Percentiles rank a stretch among this genome's conserved stretches.
Conservation (phyloP, 495 filamentous ascomycete species). For the Podospora fimiseda region DNA sequence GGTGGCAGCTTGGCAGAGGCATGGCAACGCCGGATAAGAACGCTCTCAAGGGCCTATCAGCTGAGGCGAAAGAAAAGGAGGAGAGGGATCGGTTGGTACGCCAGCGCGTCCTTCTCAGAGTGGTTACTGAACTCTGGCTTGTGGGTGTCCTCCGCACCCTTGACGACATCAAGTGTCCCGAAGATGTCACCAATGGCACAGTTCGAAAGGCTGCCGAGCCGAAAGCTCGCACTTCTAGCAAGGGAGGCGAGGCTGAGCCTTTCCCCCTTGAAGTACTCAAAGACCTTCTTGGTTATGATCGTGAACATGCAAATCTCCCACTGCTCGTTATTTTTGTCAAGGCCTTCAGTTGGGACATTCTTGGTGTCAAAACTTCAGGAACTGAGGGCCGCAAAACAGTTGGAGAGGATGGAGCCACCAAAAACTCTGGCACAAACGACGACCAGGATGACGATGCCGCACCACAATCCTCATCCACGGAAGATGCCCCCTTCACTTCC, state of each 20-base stretch:
- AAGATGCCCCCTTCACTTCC: constrained; percentile 66
- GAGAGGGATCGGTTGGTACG: constrained; percentile 87
- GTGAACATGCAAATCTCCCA: constrained; percentile 85
- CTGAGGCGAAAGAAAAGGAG: constrained; percentile 85
- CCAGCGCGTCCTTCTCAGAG: constrained; percentile 77
- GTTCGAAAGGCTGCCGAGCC: constrained; percentile 49
- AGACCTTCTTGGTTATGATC: constrained; percentile 87
- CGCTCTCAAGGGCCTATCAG: constrained; percentile 67
- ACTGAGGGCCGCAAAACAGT: constrained; percentile 77
- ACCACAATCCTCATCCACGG: constrained; percentile 16
- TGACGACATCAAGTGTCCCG: constrained; percentile 80
- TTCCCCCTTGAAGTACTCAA: constrained; percentile 96
- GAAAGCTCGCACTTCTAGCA: constrained; percentile 43
- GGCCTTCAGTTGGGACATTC: constrained; percentile 89
- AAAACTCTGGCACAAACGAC: constrained; percentile 39
- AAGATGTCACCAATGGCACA: constrained; percentile 62
- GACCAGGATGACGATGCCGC: constrained; percentile 43
- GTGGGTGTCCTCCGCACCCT: constrained; percentile 79
- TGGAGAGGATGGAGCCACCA: constrained; percentile 75
- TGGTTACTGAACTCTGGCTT: constrained; percentile 95
- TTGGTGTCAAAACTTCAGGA: constrained; percentile 65
- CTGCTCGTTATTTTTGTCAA: constrained; percentile 93
- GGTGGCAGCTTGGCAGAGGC: constrained; percentile 87
- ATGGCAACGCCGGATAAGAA: constrained; percentile 88
- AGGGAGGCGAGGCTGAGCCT: constrained; percentile 63